Base-by-base conservation (phyloP, 2,329 filamentous ascomycete species). In the Fusarium papillatum region DNA sequence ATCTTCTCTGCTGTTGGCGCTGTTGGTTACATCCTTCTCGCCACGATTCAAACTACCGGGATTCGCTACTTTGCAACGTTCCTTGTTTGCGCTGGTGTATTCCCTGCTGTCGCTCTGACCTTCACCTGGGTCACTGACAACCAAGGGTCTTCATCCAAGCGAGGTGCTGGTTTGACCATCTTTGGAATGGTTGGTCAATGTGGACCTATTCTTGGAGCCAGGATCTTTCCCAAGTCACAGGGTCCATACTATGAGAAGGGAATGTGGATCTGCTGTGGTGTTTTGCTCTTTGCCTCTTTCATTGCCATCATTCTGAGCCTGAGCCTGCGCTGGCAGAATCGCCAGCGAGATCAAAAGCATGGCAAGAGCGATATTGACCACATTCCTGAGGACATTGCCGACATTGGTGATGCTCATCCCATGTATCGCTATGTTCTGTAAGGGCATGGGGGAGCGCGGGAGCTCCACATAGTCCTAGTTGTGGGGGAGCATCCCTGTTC, bases 121-220 rank as follows among this genome's bases (percentile, higher is more conserved):
- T 85, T 95, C 19, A 91, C 93, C 0, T 95, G 93, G 93, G 89
- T 92, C 19, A 82, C 92, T 39, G 92, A 94, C 80, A 94, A 94
- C 80, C 92, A 94, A 81, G 92, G 92, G 17, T 90, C 87, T 43
- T 92, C 93, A 79, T 92, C 91, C 1, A 89, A 91, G 69, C 87
- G 92, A 19, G 93, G 93, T 17, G 88, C 90, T 22, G 90, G 90
- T 8, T 91, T 94, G 62, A 88, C 91, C 29, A 76, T 79, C 55
- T 76, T 73, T 43, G 75, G 71, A 65, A 80, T 77, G 48, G 62
- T 76, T 53, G 79, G 77, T 1, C 72, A 75, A 22, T 75, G 73
- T 2, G 67, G 68, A 11, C 68, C 73, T 3, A 71, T 75, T 19
- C 53, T 75, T 4, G 70, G 71, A 26, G 69, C 71, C 7, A 62